These are phyloP conservation scores for Lactifluus rugatus DNA, from an alignment of 768 basidiomycete species.

Conservation along the genomic window DNA sequence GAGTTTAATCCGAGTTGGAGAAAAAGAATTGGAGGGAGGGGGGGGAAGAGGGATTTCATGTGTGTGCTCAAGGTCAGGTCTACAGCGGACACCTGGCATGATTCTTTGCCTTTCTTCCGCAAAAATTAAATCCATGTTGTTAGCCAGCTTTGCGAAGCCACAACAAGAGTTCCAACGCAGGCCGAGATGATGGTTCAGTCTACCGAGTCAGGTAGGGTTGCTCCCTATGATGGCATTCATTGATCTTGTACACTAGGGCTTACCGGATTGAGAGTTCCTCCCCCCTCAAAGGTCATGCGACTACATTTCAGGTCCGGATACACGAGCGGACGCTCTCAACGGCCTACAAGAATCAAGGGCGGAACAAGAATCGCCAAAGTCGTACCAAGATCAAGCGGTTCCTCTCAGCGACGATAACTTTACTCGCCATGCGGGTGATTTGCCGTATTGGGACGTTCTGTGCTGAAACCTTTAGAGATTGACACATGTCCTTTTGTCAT, in stretches of 20 bases:
- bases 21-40: too few relatives aligned
- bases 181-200: neutral
- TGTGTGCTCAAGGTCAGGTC: neutral
- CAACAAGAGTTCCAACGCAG: neutral
- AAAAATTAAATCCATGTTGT: neutral
- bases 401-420: neutral
- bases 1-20: neutral
- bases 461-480: neutral
- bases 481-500: neutral
- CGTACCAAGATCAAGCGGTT: neutral
- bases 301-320: neutral
- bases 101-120: neutral
- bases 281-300: neutral
- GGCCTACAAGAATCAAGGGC: neutral
- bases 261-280: neutral
- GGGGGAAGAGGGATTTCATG: neutral
- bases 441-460: neutral
- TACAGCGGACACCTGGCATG: neutral
- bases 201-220: neutral
- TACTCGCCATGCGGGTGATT: neutral
- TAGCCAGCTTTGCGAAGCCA: neutral
- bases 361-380: neutral
- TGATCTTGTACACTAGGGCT: neutral
- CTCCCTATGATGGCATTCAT: neutral
- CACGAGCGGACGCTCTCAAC: neutral